A percentile compares a stretch with the other conserved stretches of the same genome.
phyloP scores from a whole-genome alignment of 2,329 filamentous ascomycete genomes.

The Diaporthe eres region DNA sequence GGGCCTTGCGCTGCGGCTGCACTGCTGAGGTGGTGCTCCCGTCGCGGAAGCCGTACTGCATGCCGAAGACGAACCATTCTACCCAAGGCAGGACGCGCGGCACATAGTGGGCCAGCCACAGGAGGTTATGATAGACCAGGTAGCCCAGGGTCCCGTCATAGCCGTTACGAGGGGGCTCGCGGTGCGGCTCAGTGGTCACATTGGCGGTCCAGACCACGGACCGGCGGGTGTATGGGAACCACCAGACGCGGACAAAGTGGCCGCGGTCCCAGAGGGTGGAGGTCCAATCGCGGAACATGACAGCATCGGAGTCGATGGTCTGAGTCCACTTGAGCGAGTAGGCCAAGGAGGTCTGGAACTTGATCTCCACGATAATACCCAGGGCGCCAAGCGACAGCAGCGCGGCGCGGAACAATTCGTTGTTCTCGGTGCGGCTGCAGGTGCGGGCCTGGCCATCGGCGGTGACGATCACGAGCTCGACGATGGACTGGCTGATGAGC shows the following conservation, averaged over 20 bases:
- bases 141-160: constrained; percentile 88
- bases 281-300: constrained; percentile 80
- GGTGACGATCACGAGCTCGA: constrained; percentile 83
- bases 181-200: constrained; percentile 75
- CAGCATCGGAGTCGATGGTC: constrained; percentile 77
- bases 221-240: constrained; percentile 92
- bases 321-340: constrained; percentile 93
- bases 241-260: constrained; percentile 97
- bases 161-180: constrained; percentile 76
- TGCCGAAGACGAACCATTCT: constrained; percentile 96
- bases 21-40: constrained; percentile 79
- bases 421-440: constrained; percentile 77
- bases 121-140: constrained; percentile 91
- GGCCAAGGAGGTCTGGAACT: constrained; percentile 82
- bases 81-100: constrained; percentile 88
- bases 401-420: constrained; percentile 88
- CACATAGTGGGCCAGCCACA: constrained; percentile 83
- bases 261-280: constrained; percentile 83
- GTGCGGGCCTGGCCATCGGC: constrained; percentile 81
- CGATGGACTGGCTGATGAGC: constrained; percentile 83
- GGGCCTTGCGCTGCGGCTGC: constrained; percentile 82
- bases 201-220: constrained; percentile 93
- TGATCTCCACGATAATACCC: constrained; percentile 91
- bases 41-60: constrained; percentile 93
- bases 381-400: constrained; percentile 90